These are phyloP conservation scores for Kentomonas sorsogonicus DNA, from an alignment of 208 protist species.

Conservation along the genomic window DNA sequence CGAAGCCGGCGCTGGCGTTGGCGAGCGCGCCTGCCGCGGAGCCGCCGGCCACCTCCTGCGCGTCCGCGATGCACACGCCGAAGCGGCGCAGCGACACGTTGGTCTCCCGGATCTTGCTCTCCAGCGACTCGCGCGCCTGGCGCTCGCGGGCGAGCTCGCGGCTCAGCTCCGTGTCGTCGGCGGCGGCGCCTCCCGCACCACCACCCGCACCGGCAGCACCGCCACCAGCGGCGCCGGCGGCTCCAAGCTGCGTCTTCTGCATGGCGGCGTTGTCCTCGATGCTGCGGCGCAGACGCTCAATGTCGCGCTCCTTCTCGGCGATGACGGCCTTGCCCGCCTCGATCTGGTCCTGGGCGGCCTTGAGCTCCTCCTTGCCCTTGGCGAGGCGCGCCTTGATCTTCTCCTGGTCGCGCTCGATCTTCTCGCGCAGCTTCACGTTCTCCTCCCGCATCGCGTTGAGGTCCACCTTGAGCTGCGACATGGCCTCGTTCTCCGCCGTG, in stretches of 20 bases:
- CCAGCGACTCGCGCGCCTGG: conserved; percentile 37
- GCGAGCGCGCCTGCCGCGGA: conserved; percentile 7
- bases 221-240: neutral
- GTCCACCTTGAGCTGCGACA: conserved; percentile 79
- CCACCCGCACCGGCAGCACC: conserved; percentile 1
- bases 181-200: conserved; percentile 3
- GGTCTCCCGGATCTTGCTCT: conserved; percentile 66
- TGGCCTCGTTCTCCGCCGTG: conserved; percentile 51
- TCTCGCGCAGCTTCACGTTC: conserved; percentile 82
- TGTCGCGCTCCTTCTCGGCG: conserved; percentile 70
- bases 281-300: conserved; percentile 72
- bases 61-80: conserved; percentile 68
- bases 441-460: conserved; percentile 71
- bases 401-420: conserved; percentile 88
- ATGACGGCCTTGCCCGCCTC: conserved; percentile 41
- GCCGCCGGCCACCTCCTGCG: conserved; percentile 22
- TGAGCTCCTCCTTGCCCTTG: conserved; percentile 76
- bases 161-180: conserved; percentile 16
- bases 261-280: conserved; percentile 75
- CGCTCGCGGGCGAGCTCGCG: conserved; percentile 57
- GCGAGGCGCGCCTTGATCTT: conserved; percentile 85
- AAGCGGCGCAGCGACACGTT: conserved; percentile 81
- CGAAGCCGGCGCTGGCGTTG: conserved; percentile 48
- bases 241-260: neutral
- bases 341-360: conserved; percentile 67